phyloP scores from a whole-genome alignment of 2,329 filamentous ascomycete genomes.

The Talaromyces rugulosus region DNA sequence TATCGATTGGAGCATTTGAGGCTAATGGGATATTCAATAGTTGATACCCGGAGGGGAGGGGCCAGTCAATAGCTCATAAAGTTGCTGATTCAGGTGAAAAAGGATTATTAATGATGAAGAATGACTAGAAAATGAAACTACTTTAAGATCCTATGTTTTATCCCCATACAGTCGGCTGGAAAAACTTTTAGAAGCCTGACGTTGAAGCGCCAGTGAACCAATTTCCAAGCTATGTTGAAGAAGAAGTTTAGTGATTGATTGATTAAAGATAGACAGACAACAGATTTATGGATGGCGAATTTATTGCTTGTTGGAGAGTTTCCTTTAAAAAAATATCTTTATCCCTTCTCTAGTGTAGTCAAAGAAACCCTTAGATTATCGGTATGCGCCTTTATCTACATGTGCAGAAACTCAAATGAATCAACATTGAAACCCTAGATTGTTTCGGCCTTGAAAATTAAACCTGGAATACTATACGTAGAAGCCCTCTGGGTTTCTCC shows the following conservation, averaged over 20 bases:
- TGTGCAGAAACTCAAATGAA: too few relatives aligned
- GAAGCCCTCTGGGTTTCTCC: not conserved
- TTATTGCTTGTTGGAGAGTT: too few relatives aligned
- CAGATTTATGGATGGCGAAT: too few relatives aligned
- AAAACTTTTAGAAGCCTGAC: not conserved
- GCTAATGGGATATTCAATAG: conserved; percentile 39
- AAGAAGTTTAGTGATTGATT: too few relatives aligned
- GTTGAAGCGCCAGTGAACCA: too few relatives aligned
- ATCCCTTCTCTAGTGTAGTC: too few relatives aligned
- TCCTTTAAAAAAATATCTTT: too few relatives aligned
- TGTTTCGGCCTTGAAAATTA: not conserved
- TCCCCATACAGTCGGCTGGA: not conserved
- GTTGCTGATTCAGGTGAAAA: not conserved
- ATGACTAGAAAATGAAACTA: not conserved
- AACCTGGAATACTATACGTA: not conserved
- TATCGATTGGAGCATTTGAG: not conserved
- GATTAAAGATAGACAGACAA: not conserved
- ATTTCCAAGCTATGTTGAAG: too few relatives aligned
- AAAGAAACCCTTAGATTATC: too few relatives aligned
- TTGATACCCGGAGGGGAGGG: conserved; percentile 76
- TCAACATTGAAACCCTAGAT: too few relatives aligned
- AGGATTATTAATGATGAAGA: not conserved
- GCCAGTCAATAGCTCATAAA: conserved; percentile 38
- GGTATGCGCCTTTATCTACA: too few relatives aligned
- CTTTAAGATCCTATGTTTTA: not conserved